Conservation (phyloP, 257 asterid genomes). For the Solanum paucissectum region DNA sequence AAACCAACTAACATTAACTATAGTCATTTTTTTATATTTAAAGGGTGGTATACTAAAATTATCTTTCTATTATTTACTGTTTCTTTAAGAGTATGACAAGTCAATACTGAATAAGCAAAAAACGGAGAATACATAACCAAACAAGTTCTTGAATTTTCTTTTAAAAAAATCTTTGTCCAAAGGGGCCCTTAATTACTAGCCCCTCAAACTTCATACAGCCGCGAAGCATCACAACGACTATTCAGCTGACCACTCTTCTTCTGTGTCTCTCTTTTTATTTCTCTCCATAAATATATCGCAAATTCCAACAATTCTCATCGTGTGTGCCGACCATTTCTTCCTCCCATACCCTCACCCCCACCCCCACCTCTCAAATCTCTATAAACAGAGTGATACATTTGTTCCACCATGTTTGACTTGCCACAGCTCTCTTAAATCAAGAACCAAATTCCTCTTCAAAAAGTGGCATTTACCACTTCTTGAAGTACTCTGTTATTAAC, state of each 20-base stretch:
- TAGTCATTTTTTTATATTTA: too few species aligned
- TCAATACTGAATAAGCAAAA: too few species aligned
- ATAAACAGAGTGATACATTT: neutral
- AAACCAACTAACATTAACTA: too few species aligned
- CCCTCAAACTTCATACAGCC: slow-evolving; percentile 17
- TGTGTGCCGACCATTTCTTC: slow-evolving; percentile 8
- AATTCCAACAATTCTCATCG: neutral
- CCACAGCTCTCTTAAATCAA: neutral
- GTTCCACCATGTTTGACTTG: neutral
- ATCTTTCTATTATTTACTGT: neutral
- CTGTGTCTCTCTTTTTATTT: neutral
- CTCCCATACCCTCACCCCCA: neutral
- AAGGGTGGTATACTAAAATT: neutral
- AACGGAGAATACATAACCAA: neutral
- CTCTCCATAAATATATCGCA: neutral
- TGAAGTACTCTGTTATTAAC: neutral
- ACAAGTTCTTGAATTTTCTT: neutral
- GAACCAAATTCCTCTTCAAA: neutral
- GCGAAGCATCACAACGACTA: slow-evolving; percentile 4
- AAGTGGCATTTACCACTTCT: neutral
- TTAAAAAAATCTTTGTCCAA: neutral
- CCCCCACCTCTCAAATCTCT: neutral
- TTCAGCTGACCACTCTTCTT: slow-evolving; percentile 4
- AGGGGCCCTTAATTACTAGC: slow-evolving; percentile 3
- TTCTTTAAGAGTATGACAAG: too few species aligned